Conservation (phyloP, 1,139 yeast species). For the Magnusiomyces suaveolens region DNA sequence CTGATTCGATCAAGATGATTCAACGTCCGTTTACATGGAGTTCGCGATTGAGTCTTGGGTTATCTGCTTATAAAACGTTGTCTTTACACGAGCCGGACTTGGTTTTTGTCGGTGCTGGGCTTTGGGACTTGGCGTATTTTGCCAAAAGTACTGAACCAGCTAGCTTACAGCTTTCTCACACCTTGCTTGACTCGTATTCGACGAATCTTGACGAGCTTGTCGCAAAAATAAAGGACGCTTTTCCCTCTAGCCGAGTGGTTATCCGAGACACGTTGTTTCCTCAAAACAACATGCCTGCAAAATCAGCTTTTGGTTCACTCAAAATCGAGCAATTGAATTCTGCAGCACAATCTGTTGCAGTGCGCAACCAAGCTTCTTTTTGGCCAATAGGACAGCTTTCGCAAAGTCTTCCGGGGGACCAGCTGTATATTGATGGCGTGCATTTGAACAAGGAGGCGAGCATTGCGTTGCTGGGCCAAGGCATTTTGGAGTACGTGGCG, state of each 20-base stretch:
- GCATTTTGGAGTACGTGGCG: slow-evolving; percentile 12
- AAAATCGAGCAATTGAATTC: slow-evolving; percentile 16
- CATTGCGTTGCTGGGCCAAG: slow-evolving; percentile 9
- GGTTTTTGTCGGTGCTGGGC: background rate
- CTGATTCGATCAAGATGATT: too few species aligned
- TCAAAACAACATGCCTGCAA: too few species aligned
- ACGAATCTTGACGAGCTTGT: slow-evolving; percentile 9
- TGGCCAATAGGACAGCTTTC: slow-evolving; percentile 17
- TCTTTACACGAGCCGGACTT: too few species aligned
- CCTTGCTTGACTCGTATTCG: slow-evolving; percentile 10
- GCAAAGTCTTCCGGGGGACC: slow-evolving; percentile 14
- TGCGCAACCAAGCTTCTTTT: slow-evolving; percentile 6
- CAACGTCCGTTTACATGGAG: too few species aligned
- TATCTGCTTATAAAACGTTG: too few species aligned
- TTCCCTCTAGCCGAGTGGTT: slow-evolving; percentile 11
- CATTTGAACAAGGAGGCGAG: slow-evolving; percentile 11
- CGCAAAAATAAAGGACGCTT: slow-evolving; percentile 4
- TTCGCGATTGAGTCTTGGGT: too few species aligned
- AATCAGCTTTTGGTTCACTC: slow-evolving; percentile 7
- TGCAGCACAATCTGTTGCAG: slow-evolving; percentile 10
- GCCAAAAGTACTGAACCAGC: background rate
- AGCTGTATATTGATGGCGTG: slow-evolving; percentile 11
- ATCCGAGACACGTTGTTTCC: slow-evolving; percentile 11
- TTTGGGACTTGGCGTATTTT: background rate
- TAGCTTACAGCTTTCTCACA: background rate